Base-by-base conservation (phyloP, 495 filamentous ascomycete genomes). In the Hypoxylon subgilvum region DNA sequence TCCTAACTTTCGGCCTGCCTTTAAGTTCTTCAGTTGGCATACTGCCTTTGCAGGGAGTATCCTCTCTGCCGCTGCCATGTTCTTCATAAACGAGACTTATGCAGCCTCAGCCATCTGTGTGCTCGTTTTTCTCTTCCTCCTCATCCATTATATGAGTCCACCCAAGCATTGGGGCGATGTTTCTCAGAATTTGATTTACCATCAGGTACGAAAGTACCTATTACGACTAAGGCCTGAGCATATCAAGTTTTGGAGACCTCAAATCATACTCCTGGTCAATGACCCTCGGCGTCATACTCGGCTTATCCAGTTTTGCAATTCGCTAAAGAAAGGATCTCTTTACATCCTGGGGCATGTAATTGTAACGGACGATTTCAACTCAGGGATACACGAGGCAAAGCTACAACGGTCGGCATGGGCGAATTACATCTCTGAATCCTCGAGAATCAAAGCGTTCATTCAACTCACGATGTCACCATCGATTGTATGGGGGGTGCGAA, bases 121-220 rank as follows among this genome's bases (percentile, higher is more conserved):
- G 7, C 69, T 95, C 6, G 77, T 93, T 7, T 69, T 88, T 10
- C 77, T 96, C 13, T 96, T 96, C 68, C 74, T 93, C 12, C 67
- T 96, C 39, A 92, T 96, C 31, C 91, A 96, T 64, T 96, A 92
- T 61, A 85, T 81, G 10, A 88, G 87, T 31, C 89, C 90, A 4
- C 91, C 91, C 0, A 96, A 94, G 65, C 82, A 87, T 6, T 96
- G 91, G 90, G 91, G 91, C 1, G 91, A 96, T 72, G 90, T 96
- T 28, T 90, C 88, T 25, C 91, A 96, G 63, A 90, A 86, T 66
- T 73, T 96, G 47, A 96, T 96, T 41, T 96, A 94, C 63, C 91
- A 96, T 61, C 91, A 96, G 73, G 91, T 96, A 4, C 82, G 91
- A 43, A 96, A 96, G 65, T 96, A 96, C 58, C 72, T 96, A 13